Evolutionary conservation across 345 rosid species (phyloP).

Genomic region (Populus nigra): DNA sequence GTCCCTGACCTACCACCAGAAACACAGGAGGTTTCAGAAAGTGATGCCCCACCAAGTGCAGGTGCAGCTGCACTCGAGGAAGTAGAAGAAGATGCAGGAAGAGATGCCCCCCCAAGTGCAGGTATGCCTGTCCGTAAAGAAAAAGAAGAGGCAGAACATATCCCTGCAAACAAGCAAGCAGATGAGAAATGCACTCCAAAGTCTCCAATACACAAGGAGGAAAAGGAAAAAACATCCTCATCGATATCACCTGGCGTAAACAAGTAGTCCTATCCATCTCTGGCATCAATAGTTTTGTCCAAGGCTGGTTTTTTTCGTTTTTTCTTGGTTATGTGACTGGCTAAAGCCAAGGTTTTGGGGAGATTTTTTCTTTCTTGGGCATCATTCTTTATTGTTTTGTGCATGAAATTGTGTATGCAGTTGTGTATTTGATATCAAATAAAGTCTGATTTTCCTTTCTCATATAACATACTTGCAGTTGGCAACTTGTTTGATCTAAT

Average conservation of each 20-base stretch:
- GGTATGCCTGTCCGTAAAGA: constrained; percentile 4
- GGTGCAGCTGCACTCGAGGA: constrained; percentile 6
- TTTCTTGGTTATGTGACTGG: constrained; percentile 7
- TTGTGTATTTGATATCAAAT: constrained; percentile 14
- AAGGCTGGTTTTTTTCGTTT: background rate
- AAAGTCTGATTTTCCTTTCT: constrained; percentile 11
- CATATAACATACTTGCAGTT: background rate
- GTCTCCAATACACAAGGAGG: background rate
- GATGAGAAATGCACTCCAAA: background rate
- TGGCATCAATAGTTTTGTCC: constrained; percentile 4
- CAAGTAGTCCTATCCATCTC: background rate
- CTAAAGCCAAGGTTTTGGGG: background rate
- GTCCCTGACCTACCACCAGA: constrained; percentile 19
- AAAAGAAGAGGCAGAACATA: constrained; percentile 19
- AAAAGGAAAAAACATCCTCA: constrained; percentile 25
- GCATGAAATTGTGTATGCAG: constrained; percentile 19
- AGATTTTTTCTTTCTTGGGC: background rate
- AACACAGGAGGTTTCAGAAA: constrained; percentile 13
- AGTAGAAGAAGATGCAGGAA: constrained; percentile 19
- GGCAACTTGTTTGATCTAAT: background rate
- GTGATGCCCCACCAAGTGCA: constrained; percentile 18
- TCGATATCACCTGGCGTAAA: constrained; percentile 15
- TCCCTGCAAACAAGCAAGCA: background rate
- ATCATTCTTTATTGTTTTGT: constrained; percentile 4
- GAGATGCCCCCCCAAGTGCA: constrained; percentile 10